Evolutionary conservation across 169 alveolate species (phyloP).

Genomic region (Cardiosporidium cionae): DNA sequence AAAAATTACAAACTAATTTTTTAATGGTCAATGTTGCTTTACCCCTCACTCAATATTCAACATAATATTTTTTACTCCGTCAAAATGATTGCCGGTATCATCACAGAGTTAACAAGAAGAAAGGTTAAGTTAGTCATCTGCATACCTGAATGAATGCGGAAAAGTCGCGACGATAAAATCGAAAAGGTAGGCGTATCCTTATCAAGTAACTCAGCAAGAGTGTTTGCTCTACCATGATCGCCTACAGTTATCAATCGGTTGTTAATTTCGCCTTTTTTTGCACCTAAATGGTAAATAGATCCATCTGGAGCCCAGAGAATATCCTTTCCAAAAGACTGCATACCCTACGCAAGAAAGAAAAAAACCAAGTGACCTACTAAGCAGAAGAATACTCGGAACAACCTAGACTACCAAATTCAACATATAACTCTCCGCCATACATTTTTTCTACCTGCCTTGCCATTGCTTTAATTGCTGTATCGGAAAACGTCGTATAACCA

Average conservation of each 20-base stretch:
- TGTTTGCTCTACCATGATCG: constrained; percentile 10
- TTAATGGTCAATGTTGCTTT: background rate
- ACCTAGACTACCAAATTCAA: too few species aligned
- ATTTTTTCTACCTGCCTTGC: too few species aligned
- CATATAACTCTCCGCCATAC: too few species aligned
- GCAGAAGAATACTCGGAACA: too few species aligned
- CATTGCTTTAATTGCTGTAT: too few species aligned
- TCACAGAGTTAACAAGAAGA: too few species aligned
- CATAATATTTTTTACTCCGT: background rate
- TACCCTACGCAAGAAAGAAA: too few species aligned
- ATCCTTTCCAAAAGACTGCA: constrained; percentile 2
- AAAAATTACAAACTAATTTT: background rate
- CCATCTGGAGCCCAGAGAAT: constrained; percentile 25
- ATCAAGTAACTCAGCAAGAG: constrained; percentile 6
- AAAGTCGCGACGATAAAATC: constrained; percentile 3
- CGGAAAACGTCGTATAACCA: too few species aligned
- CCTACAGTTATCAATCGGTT: constrained; percentile 31
- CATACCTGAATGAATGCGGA: constrained; percentile 15
- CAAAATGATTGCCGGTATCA: background rate
- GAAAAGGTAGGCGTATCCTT: constrained; percentile 4
- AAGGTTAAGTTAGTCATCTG: too few species aligned
- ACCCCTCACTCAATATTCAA: background rate
- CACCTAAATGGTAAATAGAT: constrained; percentile 27
- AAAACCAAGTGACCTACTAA: too few species aligned
- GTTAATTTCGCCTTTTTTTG: constrained; percentile 14